These are phyloP conservation scores for Tricharina praecox DNA, from an alignment of 495 filamentous ascomycete species.

Conservation along the genomic window DNA sequence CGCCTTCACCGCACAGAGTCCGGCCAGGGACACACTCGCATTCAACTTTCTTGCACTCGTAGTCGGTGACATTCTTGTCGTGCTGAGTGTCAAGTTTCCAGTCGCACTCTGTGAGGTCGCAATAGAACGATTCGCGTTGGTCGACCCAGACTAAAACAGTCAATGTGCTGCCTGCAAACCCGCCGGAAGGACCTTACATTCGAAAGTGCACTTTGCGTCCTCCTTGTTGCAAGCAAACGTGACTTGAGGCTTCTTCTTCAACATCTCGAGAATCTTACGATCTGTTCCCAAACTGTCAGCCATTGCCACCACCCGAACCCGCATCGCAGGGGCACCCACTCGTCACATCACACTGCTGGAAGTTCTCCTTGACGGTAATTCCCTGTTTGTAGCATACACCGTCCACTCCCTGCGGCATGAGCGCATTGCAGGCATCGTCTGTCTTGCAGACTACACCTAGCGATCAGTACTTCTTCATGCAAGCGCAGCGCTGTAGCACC, in stretches of 20 bases:
- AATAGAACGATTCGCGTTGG: slow-evolving; percentile 89
- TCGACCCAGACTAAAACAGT: slow-evolving; percentile 70
- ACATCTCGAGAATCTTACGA: slow-evolving; percentile 67
- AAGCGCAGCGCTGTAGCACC: slow-evolving; percentile 30
- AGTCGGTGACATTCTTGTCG: slow-evolving; percentile 62
- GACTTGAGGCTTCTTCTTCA: slow-evolving; percentile 75
- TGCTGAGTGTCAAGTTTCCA: slow-evolving; percentile 50
- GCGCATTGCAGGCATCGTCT: slow-evolving; percentile 61
- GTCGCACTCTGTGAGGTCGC: slow-evolving; percentile 62
- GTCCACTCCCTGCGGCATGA: slow-evolving; percentile 61
- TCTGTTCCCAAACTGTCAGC: slow-evolving; percentile 15
- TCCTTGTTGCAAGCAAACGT: slow-evolving; percentile 81
- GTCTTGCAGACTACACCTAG: slow-evolving; percentile 88
- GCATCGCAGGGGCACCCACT: slow-evolving; percentile 34
- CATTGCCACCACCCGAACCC: background rate
- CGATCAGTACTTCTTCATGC: slow-evolving; percentile 55
- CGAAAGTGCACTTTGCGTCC: slow-evolving; percentile 56
- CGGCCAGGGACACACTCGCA: slow-evolving; percentile 81
- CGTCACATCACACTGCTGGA: slow-evolving; percentile 95
- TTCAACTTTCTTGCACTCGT: slow-evolving; percentile 64
- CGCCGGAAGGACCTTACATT: slow-evolving; percentile 41
- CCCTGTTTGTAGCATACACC: slow-evolving; percentile 86
- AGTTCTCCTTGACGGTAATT: slow-evolving; percentile 79
- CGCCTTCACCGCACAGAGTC: slow-evolving; percentile 81
- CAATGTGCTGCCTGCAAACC: background rate